Conservation (phyloP, 192 early-diverging fungal species). For the Allomyces arbusculus region DNA sequence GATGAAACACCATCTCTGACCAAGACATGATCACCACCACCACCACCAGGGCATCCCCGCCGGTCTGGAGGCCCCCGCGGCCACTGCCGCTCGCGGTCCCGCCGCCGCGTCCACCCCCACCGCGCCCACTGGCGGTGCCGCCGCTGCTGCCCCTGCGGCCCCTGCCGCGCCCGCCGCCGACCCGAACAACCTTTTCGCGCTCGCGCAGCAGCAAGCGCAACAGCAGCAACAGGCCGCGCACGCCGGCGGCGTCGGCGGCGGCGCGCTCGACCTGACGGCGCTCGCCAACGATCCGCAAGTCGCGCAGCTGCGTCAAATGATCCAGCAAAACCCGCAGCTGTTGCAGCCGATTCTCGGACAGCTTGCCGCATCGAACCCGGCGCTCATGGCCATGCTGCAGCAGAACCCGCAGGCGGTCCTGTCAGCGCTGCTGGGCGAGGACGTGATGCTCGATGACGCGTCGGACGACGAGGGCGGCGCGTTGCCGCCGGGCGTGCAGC, state of each 20-base stretch:
- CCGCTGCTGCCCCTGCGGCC: slow-evolving; percentile 8
- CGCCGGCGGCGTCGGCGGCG: slow-evolving; percentile 1
- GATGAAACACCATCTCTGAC: neutral
- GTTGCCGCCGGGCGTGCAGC: slow-evolving; percentile 21
- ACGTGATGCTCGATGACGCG: slow-evolving; percentile 24
- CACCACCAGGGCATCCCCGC: neutral
- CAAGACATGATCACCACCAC: neutral
- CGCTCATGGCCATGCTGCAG: slow-evolving; percentile 55
- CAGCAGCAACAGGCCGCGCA: slow-evolving; percentile 11
- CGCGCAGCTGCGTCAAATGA: slow-evolving; percentile 70
- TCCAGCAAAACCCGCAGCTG: slow-evolving; percentile 66
- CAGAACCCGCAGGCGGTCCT: slow-evolving; percentile 62
- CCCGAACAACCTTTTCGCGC: slow-evolving; percentile 36
- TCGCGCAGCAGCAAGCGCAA: slow-evolving; percentile 25
- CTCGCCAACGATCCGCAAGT: slow-evolving; percentile 71
- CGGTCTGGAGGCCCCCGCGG: neutral
- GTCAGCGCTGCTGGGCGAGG: slow-evolving; percentile 35
- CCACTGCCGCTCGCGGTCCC: too few relatives aligned
- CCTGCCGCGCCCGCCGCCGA: neutral
- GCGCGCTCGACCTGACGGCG: slow-evolving; percentile 13
- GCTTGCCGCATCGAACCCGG: slow-evolving; percentile 64
- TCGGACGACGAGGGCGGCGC: slow-evolving; percentile 28
- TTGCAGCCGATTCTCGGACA: slow-evolving; percentile 69
- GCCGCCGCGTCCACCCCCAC: too few relatives aligned
- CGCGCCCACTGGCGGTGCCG: slow-evolving; percentile 13